Evolutionary conservation across 2,329 filamentous ascomycete species (phyloP), one percentile per base, ranked within the genome.

Genomic region (Pestalotiopsis sp.): DNA sequence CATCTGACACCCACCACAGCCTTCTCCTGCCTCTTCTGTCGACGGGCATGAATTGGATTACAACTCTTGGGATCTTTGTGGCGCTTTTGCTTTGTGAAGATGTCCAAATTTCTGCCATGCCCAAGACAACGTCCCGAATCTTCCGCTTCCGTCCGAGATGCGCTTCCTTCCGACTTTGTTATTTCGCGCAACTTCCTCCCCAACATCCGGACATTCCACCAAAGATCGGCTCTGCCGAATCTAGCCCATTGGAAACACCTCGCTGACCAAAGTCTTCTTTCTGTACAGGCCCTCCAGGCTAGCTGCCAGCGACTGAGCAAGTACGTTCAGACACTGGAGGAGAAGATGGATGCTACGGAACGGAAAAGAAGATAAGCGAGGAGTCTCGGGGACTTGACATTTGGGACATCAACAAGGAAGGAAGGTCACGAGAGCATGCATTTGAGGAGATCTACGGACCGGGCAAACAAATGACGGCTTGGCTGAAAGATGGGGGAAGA

Each of bases 271-370:
- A 62, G 70, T 64, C 60, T 61, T 38, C 57, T 36, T 39, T 23
- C 20, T 7, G 39, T 68, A 73, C 73, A 97, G 95, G 91, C 93
- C 73, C 88, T 98, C 63, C 95, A 98, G 87, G 87, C 90, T 64
- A 93, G 94, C 63, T 95, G 97, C 68, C 92, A 95, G 81, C 90
- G 93, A 78, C 89, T 98, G 80, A 94, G 94, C 82, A 89, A 88
- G 72, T 97, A 98, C 79, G 90, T 97, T 72, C 89, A 91, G 78
- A 89, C 89, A 65, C 84, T 98, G 72, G 95, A 98, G 84, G 89
- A 93, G 76, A 94, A 92, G 84, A 87, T 95, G 74, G 90, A 91
- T 73, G 84, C 87, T 70, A 75, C 89, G 77, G 87, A 90, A 75
- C 80, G 81, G 77, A 92, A 90, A 84, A 92, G 90, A 83, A 92